Base-by-base conservation (phyloP, 2,329 filamentous ascomycete genomes). In the Claviceps africana region DNA sequence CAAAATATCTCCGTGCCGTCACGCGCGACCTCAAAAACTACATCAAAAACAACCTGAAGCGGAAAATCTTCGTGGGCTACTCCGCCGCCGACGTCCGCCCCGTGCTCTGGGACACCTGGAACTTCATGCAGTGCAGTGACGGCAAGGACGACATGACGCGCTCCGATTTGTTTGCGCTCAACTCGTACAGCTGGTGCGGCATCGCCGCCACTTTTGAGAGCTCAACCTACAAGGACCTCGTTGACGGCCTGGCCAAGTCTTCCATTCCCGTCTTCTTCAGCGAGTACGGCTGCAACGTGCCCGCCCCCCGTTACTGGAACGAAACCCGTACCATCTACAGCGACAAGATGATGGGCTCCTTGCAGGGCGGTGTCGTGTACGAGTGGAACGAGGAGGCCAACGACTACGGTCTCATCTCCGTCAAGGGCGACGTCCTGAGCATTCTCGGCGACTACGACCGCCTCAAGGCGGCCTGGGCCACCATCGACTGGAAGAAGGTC, bases 11-110 rank as follows among this genome's bases (percentile, higher is more conserved):
- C 58, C 76, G 81, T 67, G 86, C 86, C 56, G 79, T 88, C 56
- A 88, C 83, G 47, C 83, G 86, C 62, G 86, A 90, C 67, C 74
- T 90, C 65, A 88, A 87, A 75, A 83, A 82, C 65, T 90, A 90
- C 73, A 82, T 89, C 70, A 79, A 81, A 68, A 82, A 81, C 63
- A 79, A 85, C 63, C 71, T 78, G 55, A 74, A 80, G 63, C 83
- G 86, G 59, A 60, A 70, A 55, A 85, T 90, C 58, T 85, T 86
- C 22, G 83, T 89, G 53, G 86, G 86, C 45, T 90, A 90, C 74
- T 88, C 85, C 7, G 86, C 86, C 54, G 86, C 86, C 48, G 86
- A 90, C 64, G 86, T 91, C 44, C 82, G 86, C 55, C 70, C 77
- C 1, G 79, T 87, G 44, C 77, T 90, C 25, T 74, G 82, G 63